Evolutionary conservation across 1,139 yeast species (phyloP), one percentile per base, ranked within the genome.

Genomic region (Scheffersomyces illinoinensis): DNA sequence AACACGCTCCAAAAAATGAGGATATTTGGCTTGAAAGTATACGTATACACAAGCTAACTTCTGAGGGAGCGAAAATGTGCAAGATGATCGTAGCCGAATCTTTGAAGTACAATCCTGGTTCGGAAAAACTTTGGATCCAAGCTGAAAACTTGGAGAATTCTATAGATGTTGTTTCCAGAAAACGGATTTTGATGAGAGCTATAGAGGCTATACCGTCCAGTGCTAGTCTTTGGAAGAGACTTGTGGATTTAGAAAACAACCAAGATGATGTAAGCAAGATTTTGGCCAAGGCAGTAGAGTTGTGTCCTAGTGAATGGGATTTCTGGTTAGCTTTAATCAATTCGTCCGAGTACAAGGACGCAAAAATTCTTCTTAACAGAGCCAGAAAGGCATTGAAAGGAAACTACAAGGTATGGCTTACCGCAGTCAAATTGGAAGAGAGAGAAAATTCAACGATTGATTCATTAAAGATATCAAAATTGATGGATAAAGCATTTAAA

Each of bases 21-120:
- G 90, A 86, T 19, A 78, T 93, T 0, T 95, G 99, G 99, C 71
- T 93, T 5, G 97, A 91, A 63, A 88, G 83, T 68, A 79, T 95
- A 12, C 80, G 92, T 53, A 73, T 93, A n/a, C 88, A 91, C 68
- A 74, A 72, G 14, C 71, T 76, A 18, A 83, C 86, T 47, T 65
- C 79, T 2, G 79, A 75, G 26, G 82, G 81, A 2, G 57, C 61
- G 14, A 71, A 73, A 53, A 64, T 76, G 14, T 78, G 88, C 62
- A 88, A 85, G 67, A 71, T 78, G 1, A 78, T 93, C 21, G 87
- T 88, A 4, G 84, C 90, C 0, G 87, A 87, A 57, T 97, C 91
- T 0, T 81, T 93, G 5, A 76, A 78, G 58, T 82, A 76, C 65
- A 83, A 87, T 57, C 83, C 86, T 0, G 75, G 73, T 51, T 86